A percentile compares a stretch with the other conserved stretches of the same genome.
Conservation (phyloP, 257 asterid species). For the Primulina eburnea region DNA sequence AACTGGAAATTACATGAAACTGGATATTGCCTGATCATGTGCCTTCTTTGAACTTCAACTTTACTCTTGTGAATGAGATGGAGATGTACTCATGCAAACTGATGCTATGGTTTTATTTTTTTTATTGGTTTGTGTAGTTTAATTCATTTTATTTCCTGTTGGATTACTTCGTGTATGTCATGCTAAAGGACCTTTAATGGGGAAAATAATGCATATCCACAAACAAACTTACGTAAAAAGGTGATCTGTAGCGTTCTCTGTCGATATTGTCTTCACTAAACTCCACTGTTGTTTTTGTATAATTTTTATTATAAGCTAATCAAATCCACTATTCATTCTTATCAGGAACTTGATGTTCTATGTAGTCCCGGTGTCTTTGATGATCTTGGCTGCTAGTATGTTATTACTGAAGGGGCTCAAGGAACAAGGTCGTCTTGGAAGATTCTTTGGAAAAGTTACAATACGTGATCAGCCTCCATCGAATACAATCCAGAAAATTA, state of each 20-base stretch:
- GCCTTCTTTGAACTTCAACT: neutral
- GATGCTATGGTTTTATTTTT: too few relatives aligned
- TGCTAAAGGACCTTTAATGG: neutral
- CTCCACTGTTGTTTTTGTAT: neutral
- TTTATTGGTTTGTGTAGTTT: too few relatives aligned
- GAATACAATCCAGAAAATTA: slow-evolving; percentile 83
- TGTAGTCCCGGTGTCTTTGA: slow-evolving; percentile 65
- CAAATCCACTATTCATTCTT: slow-evolving; percentile 17
- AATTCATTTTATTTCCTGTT: neutral
- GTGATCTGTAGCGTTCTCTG: neutral
- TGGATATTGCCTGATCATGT: neutral
- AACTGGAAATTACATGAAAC: neutral
- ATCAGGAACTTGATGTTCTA: slow-evolving; percentile 79
- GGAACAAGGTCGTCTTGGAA: slow-evolving; percentile 97
- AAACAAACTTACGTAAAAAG: neutral
- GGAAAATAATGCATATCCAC: neutral
- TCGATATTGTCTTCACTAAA: neutral
- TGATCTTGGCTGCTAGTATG: slow-evolving; percentile 71
- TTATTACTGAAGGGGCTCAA: slow-evolving; percentile 83
- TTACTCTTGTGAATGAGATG: neutral
- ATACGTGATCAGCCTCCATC: slow-evolving; percentile 94
- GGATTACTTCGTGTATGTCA: neutral
- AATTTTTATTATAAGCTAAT: neutral
- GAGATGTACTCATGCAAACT: neutral
- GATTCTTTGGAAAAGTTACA: slow-evolving; percentile 83